Evolutionary conservation across 164 flowering plant species (phyloP).

Genomic region (Euptelea pleiosperma): DNA sequence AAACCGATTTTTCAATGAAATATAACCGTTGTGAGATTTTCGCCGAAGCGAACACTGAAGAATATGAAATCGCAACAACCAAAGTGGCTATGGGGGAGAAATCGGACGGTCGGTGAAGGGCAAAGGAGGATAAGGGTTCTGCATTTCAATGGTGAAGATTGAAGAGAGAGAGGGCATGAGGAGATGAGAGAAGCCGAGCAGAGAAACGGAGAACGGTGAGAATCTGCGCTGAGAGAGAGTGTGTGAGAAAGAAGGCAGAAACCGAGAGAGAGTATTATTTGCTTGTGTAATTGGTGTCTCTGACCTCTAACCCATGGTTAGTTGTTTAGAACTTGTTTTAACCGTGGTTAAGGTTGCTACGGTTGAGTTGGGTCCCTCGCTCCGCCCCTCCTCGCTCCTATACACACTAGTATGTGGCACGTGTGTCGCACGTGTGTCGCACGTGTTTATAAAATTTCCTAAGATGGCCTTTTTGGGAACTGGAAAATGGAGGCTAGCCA

Average conservation of each 20-base stretch:
- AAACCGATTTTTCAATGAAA: no score
- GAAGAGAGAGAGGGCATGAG: not conserved
- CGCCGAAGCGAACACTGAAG: not conserved
- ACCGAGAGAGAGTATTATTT: not conserved
- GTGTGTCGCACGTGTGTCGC: no score
- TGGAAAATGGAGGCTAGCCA: no score
- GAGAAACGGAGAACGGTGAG: not conserved
- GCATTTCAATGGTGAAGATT: conserved; percentile 10
- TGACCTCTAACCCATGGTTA: not conserved
- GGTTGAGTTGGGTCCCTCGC: no score
- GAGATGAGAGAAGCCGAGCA: not conserved
- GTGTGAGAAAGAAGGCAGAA: not conserved
- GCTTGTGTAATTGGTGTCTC: not conserved
- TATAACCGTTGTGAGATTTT: not conserved
- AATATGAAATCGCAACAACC: not conserved
- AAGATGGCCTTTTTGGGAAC: no score
- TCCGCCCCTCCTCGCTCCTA: no score
- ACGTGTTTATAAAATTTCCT: no score
- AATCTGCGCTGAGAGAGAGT: not conserved
- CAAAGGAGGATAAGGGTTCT: conserved; percentile 7
- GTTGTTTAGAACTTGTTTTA: not conserved
- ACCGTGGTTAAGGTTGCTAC: conserved; percentile 6
- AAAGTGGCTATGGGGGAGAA: not conserved
- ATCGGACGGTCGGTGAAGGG: not conserved
- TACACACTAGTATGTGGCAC: no score